Conservation (phyloP, 305 asterid species). For the Fraxinus dipetala region DNA sequence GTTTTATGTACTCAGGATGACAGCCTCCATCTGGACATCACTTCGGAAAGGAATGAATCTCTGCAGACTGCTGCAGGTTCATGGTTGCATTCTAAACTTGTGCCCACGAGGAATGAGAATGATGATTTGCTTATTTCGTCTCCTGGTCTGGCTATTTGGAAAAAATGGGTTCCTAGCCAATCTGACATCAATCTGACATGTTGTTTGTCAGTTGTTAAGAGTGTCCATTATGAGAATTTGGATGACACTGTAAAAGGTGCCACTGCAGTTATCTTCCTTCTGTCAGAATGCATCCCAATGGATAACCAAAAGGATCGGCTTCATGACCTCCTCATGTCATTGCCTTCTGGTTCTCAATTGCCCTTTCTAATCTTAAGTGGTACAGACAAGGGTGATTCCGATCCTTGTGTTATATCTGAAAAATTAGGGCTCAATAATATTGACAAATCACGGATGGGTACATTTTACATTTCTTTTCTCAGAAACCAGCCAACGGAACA, state of each 20-base stretch:
- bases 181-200: constrained; percentile 45
- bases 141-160: constrained; percentile 75
- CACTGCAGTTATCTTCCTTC: constrained; percentile 64
- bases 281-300: constrained; percentile 55
- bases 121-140: constrained; percentile 56
- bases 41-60: constrained; percentile 29
- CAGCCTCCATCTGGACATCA: constrained; percentile 16
- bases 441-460: constrained; percentile 47
- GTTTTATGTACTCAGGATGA: constrained; percentile 55
- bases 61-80: constrained; percentile 38
- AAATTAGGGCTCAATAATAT: constrained; percentile 54
- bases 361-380: constrained; percentile 75
- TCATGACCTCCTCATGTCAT: constrained; percentile 45
- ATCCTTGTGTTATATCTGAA: constrained; percentile 46
- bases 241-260: constrained; percentile 57
- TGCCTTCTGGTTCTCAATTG: constrained; percentile 63
- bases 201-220: constrained; percentile 77
- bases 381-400: constrained; percentile 40
- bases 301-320: constrained; percentile 65
- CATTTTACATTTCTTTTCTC: constrained; percentile 47
- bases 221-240: constrained; percentile 37
- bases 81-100: constrained; percentile 83
- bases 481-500: constrained; percentile 37
- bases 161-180: constrained; percentile 51
- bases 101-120: constrained; percentile 39